Conservation (phyloP, 2,329 filamentous ascomycete species). For the Zarea fungicola region DNA sequence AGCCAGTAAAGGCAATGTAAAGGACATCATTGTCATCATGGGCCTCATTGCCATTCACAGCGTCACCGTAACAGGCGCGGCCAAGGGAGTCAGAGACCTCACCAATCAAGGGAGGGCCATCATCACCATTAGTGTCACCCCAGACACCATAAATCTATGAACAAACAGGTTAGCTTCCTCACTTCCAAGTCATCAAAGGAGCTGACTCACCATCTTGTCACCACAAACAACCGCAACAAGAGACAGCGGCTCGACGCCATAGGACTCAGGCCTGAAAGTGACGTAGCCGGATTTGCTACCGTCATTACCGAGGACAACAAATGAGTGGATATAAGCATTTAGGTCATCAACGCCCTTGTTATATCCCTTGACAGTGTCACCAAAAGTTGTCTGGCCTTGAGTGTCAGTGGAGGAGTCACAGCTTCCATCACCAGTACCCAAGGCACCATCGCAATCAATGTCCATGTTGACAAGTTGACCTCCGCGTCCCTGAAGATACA, state of each 20-base stretch:
- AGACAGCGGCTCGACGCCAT: constrained; percentile 43
- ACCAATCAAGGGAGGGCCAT: constrained; percentile 37
- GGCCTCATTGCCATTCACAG: constrained; percentile 36
- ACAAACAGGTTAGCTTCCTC: neutral
- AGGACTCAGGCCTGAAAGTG: constrained; percentile 35
- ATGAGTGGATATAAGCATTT: constrained; percentile 47
- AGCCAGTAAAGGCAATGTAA: constrained; percentile 53
- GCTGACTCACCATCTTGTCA: constrained; percentile 38
- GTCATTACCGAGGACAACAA: constrained; percentile 50
- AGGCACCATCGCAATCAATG: constrained; percentile 52
- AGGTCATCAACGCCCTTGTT: constrained; percentile 37
- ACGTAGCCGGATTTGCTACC: constrained; percentile 26
- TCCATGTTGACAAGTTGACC: constrained; percentile 49
- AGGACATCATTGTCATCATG: constrained; percentile 53
- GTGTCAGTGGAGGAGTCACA: constrained; percentile 40
- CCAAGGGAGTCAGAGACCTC: constrained; percentile 45
- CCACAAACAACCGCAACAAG: constrained; percentile 52
- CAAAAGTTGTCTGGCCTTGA: constrained; percentile 41
- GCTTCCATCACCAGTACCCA: constrained; percentile 36
- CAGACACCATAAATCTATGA: constrained; percentile 45
- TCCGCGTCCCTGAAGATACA: constrained; percentile 40
- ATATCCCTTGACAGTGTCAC: constrained; percentile 30
- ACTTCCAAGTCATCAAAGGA: too few species aligned
- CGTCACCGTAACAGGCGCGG: constrained; percentile 43
- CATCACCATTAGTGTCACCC: constrained; percentile 49